Percentiles rank a stretch among this genome's conserved stretches.
These are phyloP conservation scores for Coprinopsis cinerea DNA, from an alignment of 768 basidiomycete genomes.

Conservation along the genomic window DNA sequence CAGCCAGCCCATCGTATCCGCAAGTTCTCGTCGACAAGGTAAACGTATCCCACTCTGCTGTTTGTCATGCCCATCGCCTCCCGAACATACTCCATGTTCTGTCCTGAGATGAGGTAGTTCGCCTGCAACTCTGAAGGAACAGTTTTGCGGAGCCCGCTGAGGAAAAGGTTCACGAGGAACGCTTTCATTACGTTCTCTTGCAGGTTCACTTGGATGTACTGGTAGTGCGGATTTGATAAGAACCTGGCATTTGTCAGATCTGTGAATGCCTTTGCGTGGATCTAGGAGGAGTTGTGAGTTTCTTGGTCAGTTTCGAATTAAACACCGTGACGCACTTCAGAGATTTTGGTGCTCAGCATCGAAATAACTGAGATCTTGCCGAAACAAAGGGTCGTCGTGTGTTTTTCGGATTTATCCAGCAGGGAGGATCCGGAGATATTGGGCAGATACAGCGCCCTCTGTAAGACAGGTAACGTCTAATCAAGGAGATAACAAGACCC, in stretches of 20 bases:
- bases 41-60: constrained; percentile 88
- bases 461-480: constrained; percentile 4
- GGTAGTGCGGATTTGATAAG: constrained; percentile 52
- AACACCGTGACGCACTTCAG: constrained; percentile 68
- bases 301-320: too few relatives aligned
- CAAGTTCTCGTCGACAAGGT: constrained; percentile 77
- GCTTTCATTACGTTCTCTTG: constrained; percentile 94
- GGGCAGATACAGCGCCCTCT: constrained; percentile 93
- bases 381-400: constrained; percentile 73
- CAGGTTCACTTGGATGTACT: constrained; percentile 82
- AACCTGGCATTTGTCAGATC: constrained; percentile 49
- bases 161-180: constrained; percentile 80
- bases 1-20: constrained; percentile 92
- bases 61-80: constrained; percentile 86
- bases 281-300: constrained; percentile 32
- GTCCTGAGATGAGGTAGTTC: constrained; percentile 73
- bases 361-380: constrained; percentile 76
- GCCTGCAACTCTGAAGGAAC: constrained; percentile 61
- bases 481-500: neutral
- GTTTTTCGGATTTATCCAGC: constrained; percentile 44
- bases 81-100: constrained; percentile 82
- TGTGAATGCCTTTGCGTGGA: constrained; percentile 73
- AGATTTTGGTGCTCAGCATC: constrained; percentile 81
- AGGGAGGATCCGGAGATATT: constrained; percentile 74
- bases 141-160: constrained; percentile 61